phyloP scores from a whole-genome alignment of 1,139 yeast species.

The Groenewaldozyma auringiensis region DNA sequence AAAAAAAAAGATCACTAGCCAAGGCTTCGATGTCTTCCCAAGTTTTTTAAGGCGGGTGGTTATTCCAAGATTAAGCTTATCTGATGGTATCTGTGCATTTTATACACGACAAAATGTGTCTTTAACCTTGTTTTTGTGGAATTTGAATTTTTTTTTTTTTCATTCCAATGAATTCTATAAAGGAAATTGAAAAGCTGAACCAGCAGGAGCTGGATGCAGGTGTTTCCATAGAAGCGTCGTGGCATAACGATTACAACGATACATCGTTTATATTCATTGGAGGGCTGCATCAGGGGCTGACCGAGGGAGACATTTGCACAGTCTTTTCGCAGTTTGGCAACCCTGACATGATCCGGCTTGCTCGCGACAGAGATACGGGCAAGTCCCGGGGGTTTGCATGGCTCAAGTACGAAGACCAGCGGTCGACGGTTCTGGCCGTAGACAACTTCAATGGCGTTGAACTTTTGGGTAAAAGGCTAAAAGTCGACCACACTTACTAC shows the following conservation, averaged over 20 bases:
- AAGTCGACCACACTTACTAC: constrained; percentile 74
- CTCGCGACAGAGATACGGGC: constrained; percentile 63
- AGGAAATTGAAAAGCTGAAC: constrained; percentile 52
- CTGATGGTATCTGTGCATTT: too few species aligned
- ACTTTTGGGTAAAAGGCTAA: constrained; percentile 49
- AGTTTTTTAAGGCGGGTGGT: too few species aligned
- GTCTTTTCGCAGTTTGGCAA: constrained; percentile 88
- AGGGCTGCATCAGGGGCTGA: constrained; percentile 54
- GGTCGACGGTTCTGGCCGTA: constrained; percentile 76
- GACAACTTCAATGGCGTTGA: constrained; percentile 78
- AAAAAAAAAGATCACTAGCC: too few species aligned
- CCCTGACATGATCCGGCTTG: constrained; percentile 68
- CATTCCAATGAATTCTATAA: constrained; percentile 12
- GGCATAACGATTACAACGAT: constrained; percentile 83
- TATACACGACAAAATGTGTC: not conserved
- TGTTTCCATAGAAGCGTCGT: constrained; percentile 59
- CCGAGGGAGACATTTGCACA: constrained; percentile 66
- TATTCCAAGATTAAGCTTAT: too few species aligned
- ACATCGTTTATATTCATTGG: constrained; percentile 64
- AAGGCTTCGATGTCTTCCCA: too few species aligned
- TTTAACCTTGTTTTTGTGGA: too few species aligned
- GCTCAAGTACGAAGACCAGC: constrained; percentile 72
- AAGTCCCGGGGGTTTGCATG: constrained; percentile 72
- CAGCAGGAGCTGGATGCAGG: constrained; percentile 58
- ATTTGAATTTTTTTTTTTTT: not conserved